These are phyloP conservation scores for Oidiodendron maius DNA, from an alignment of 495 filamentous ascomycete species.

Conservation along the genomic window DNA sequence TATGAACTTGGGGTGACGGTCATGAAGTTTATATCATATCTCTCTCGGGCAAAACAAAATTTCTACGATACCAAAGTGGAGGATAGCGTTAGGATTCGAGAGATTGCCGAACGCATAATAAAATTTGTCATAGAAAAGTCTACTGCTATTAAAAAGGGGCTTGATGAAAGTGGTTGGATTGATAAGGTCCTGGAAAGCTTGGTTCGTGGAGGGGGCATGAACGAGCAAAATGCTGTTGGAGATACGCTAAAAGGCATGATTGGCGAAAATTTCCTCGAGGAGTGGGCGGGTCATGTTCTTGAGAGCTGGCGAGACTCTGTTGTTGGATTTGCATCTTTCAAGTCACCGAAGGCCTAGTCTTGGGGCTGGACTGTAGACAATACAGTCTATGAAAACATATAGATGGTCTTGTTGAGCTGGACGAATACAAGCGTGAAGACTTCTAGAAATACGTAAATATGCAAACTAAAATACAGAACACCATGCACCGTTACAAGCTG, in stretches of 20 bases:
- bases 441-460: too few species aligned
- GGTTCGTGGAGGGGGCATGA: neutral
- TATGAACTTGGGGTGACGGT: conserved; percentile 13
- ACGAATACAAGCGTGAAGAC: too few species aligned
- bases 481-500: too few species aligned
- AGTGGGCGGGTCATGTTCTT: conserved; percentile 33
- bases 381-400: too few species aligned
- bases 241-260: conserved; percentile 7
- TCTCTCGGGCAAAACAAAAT: neutral
- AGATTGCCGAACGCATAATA: conserved; percentile 4
- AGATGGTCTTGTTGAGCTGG: too few species aligned
- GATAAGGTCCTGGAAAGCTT: conserved; percentile 17
- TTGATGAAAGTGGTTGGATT: conserved; percentile 24
- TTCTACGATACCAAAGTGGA: neutral
- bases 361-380: neutral
- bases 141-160: conserved; percentile 15
- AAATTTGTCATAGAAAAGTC: conserved; percentile 10
- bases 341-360: conserved; percentile 5
- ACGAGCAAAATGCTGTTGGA: neutral
- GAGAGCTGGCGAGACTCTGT: conserved; percentile 38
- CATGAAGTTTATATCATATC: conserved; percentile 5
- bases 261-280: conserved; percentile 26
- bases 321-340: conserved; percentile 28
- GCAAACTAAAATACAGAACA: too few species aligned
- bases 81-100: neutral